Conservation (phyloP, 371 early-diverging fungal species). For the Mortierella sp. region DNA sequence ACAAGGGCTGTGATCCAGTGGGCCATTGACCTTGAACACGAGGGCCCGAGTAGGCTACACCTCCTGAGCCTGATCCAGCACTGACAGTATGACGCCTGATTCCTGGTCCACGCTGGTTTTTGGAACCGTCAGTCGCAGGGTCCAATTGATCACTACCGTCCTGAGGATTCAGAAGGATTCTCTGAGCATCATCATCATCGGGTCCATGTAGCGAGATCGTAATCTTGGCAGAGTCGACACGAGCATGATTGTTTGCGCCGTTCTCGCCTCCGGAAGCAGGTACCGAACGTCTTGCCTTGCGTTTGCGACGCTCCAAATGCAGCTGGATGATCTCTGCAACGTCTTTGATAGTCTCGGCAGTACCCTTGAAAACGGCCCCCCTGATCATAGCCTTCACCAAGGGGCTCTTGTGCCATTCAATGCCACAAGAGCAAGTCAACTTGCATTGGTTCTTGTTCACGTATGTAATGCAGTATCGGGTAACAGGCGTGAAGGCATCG, state of each 20-base stretch:
- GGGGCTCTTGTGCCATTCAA: conserved; percentile 66
- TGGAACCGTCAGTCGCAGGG: background rate
- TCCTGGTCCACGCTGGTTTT: conserved; percentile 15
- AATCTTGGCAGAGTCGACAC: conserved; percentile 23
- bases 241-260: background rate
- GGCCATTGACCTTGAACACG: conserved; percentile 46
- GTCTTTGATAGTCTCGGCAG: conserved; percentile 45
- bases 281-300: background rate
- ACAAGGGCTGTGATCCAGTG: conserved; percentile 28
- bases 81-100: conserved; percentile 51
- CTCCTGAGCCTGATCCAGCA: conserved; percentile 10
- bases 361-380: conserved; percentile 44
- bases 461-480: conserved; percentile 68
- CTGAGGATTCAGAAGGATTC: conserved; percentile 28
- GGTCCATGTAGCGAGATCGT: conserved; percentile 42
- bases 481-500: conserved; percentile 67
- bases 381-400: conserved; percentile 62
- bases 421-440: conserved; percentile 61
- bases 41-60: conserved; percentile 13
- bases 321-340: conserved; percentile 36
- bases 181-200: conserved; percentile 23
- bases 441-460: conserved; percentile 57
- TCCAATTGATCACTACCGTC: conserved; percentile 7
- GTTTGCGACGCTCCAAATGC: conserved; percentile 25
- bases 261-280: background rate